Conservation (phyloP, 495 filamentous ascomycete species). For the Pyrenula aspistea region DNA sequence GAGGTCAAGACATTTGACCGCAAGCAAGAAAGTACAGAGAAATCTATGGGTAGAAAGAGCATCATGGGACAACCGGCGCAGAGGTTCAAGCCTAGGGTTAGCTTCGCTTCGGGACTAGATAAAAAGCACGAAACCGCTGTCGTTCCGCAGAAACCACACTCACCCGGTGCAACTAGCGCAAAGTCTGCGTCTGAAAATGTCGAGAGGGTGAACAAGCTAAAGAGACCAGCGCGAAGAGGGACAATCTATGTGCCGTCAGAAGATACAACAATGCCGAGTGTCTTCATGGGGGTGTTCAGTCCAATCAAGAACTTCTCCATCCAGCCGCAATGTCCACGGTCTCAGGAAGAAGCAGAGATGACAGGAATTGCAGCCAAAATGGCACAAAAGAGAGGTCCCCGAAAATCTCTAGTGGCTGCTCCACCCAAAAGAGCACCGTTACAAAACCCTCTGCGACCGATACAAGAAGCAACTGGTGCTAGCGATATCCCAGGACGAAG, state of each 20-base stretch:
- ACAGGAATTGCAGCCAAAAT: slow-evolving; percentile 15
- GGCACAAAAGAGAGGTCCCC: slow-evolving; percentile 15
- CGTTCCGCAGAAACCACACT: not conserved
- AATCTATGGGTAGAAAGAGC: slow-evolving; percentile 2
- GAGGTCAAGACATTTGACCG: slow-evolving; percentile 1
- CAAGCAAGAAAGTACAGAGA: not conserved
- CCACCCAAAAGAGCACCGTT: slow-evolving; percentile 22
- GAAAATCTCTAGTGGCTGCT: slow-evolving; percentile 13
- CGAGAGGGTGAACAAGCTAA: slow-evolving; percentile 10
- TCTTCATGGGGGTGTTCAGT: slow-evolving; percentile 31
- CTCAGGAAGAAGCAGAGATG: slow-evolving; percentile 12
- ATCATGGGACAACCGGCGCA: slow-evolving; percentile 31
- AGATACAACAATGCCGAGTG: slow-evolving; percentile 25
- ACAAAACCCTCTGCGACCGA: slow-evolving; percentile 20
- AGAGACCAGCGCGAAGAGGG: slow-evolving; percentile 21
- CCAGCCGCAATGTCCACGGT: not conserved
- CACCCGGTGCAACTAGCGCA: not conserved
- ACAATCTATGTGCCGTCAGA: slow-evolving; percentile 30
- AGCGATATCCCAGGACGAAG: slow-evolving; percentile 28
- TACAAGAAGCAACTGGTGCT: slow-evolving; percentile 17
- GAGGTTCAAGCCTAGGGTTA: slow-evolving; percentile 24
- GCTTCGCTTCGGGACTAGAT: slow-evolving; percentile 2
- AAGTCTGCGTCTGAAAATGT: slow-evolving; percentile 10
- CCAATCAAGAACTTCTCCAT: slow-evolving; percentile 9
- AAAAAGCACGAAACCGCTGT: slow-evolving; percentile 1